A percentile compares a stretch with the other conserved stretches of the same genome.
These are phyloP conservation scores for Phylloporus sp. DNA, from an alignment of 768 basidiomycete genomes.

Conservation along the genomic window DNA sequence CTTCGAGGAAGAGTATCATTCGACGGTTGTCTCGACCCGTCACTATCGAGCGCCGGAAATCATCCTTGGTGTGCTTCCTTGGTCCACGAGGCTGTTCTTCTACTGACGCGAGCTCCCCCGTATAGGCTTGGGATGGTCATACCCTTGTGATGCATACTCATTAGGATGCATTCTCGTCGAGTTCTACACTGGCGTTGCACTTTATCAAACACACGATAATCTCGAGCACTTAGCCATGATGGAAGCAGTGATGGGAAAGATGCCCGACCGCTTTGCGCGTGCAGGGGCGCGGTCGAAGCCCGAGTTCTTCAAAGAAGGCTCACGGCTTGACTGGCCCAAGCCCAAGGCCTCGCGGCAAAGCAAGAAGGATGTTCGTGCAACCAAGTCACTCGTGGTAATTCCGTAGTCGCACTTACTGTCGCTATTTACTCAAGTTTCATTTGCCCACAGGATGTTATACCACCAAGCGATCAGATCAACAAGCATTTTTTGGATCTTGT, in stretches of 20 bases:
- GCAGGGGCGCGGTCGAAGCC: slow-evolving; percentile 75
- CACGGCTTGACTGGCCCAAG: slow-evolving; percentile 89
- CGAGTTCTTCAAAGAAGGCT: slow-evolving; percentile 88
- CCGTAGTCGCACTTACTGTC: slow-evolving; percentile 20
- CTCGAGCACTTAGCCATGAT: slow-evolving; percentile 99
- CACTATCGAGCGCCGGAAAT: slow-evolving; percentile 99
- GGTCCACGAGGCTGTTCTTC: slow-evolving; percentile 12
- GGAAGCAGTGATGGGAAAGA: slow-evolving; percentile 98
- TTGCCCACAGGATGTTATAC: slow-evolving; percentile 70
- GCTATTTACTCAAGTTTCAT: slow-evolving; percentile 2
- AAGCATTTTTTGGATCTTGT: slow-evolving; percentile 85
- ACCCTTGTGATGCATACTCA: slow-evolving; percentile 97
- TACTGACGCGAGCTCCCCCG: slow-evolving; percentile 7
- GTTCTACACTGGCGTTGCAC: slow-evolving; percentile 93
- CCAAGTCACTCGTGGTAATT: slow-evolving; percentile 66
- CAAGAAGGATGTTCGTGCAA: slow-evolving; percentile 88
- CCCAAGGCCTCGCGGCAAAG: slow-evolving; percentile 83
- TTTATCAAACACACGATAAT: slow-evolving; percentile 99
- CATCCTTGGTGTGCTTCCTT: slow-evolving; percentile 73
- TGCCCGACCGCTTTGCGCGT: slow-evolving; percentile 82
- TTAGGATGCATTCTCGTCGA: slow-evolving; percentile 98
- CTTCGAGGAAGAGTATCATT: slow-evolving; percentile 97
- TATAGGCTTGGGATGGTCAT: slow-evolving; percentile 96
- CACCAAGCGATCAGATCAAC: slow-evolving; percentile 67
- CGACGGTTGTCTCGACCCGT: slow-evolving; percentile 93